A percentile compares a stretch with the other conserved stretches of the same genome.
These are phyloP conservation scores for Limnanthes douglasii DNA, from an alignment of 345 rosid species.

Conservation along the genomic window DNA sequence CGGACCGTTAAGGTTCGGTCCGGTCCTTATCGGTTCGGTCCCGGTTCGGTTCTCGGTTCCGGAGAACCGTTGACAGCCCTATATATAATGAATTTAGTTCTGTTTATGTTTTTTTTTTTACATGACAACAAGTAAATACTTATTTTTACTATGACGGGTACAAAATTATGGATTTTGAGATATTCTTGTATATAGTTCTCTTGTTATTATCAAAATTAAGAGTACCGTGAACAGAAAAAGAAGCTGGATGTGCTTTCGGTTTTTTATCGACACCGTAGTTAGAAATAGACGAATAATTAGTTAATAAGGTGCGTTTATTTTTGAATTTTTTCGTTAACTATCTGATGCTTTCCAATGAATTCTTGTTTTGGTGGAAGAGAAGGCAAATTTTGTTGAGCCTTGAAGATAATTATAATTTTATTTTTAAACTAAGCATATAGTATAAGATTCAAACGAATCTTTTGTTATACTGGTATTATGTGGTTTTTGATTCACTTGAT, in stretches of 20 bases:
- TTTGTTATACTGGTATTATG: constrained; percentile 44
- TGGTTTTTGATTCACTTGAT: constrained; percentile 95
- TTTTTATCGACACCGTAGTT: constrained; percentile 75
- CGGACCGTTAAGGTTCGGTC: too few species aligned
- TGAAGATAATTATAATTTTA: constrained; percentile 17
- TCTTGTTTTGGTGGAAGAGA: constrained; percentile 95
- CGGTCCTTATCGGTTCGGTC: too few species aligned
- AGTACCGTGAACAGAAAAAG: constrained; percentile 96
- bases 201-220: background rate
- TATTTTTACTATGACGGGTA: too few species aligned
- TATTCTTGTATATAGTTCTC: background rate
- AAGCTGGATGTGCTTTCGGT: constrained; percentile 93
- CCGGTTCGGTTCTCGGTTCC: too few species aligned
- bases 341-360: constrained; percentile 40
- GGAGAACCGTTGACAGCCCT: too few species aligned
- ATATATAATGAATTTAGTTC: constrained; percentile 7
- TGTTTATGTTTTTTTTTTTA: background rate
- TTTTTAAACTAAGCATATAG: too few species aligned
- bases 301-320: constrained; percentile 2
- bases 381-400: constrained; percentile 71
- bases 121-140: too few species aligned
- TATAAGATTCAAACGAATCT: too few species aligned
- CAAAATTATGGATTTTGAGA: too few species aligned
- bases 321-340: constrained; percentile 4
- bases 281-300: constrained; percentile 97